Conservation (phyloP, 73 alveolate species). For the Uronychia binucleata region DNA sequence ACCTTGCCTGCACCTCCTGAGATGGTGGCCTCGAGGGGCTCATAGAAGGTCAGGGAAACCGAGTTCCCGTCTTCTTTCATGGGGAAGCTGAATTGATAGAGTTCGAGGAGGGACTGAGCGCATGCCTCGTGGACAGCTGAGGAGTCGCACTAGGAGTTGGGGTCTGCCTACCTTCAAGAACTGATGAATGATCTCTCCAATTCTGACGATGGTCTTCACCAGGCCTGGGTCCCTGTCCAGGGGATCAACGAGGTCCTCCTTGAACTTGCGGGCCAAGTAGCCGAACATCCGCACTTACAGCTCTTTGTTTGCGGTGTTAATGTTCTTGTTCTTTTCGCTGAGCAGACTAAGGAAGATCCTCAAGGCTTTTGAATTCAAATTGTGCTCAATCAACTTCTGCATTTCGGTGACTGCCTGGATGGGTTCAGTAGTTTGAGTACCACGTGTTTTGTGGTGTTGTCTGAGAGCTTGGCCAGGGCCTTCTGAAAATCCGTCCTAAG, state of each 20-base stretch:
- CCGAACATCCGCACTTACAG: constrained; percentile 45
- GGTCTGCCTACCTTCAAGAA: constrained; percentile 9
- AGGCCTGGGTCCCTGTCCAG: constrained; percentile 58
- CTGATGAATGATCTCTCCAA: constrained; percentile 16
- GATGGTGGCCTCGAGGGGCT: constrained; percentile 41
- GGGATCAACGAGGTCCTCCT: constrained; percentile 33
- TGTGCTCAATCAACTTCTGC: constrained; percentile 5
- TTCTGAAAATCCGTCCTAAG: constrained; percentile 6
- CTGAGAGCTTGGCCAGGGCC: constrained; percentile 18
- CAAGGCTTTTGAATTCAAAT: constrained; percentile 2
- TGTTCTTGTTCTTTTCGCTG: constrained; percentile 11
- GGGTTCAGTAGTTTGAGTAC: not conserved
- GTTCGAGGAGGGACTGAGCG: constrained; percentile 33
- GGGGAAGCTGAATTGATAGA: constrained; percentile 36
- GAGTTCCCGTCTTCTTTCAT: constrained; percentile 42
- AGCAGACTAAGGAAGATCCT: constrained; percentile 25
- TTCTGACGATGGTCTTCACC: constrained; percentile 48
- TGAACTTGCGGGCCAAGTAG: constrained; percentile 25
- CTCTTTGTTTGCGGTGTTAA: constrained; percentile 36
- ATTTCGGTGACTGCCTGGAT: not conserved
- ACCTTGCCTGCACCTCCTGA: constrained; percentile 53
- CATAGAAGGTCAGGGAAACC: constrained; percentile 49
- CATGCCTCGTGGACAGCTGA: constrained; percentile 49
- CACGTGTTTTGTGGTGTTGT: constrained; percentile 9
- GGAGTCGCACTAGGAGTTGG: constrained; percentile 34